phyloP scores from a whole-genome alignment of 768 basidiomycete species.

The Suillus occidentalis region DNA sequence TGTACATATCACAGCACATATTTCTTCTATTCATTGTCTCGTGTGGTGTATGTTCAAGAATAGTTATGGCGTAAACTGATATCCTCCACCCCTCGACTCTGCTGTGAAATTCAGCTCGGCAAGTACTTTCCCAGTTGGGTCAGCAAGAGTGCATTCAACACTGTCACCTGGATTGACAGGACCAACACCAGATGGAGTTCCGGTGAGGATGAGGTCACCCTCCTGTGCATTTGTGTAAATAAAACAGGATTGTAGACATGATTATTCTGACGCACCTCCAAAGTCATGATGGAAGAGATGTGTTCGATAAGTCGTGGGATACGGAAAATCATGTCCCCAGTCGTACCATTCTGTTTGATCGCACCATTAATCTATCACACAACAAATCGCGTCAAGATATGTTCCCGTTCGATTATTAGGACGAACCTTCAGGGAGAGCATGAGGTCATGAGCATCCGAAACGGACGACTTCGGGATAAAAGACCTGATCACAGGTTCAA shows the following conservation, averaged over 20 bases:
- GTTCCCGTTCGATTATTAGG: neutral
- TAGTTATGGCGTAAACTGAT: conserved; percentile 44
- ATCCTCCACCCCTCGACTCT: conserved; percentile 68
- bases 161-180: conserved; percentile 73
- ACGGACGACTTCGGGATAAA: conserved; percentile 80
- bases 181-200: conserved; percentile 91
- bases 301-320: conserved; percentile 89
- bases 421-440: conserved; percentile 70
- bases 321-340: conserved; percentile 88
- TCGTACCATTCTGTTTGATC: conserved; percentile 82
- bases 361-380: conserved; percentile 74
- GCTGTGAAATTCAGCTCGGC: conserved; percentile 65
- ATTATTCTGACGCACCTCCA: conserved; percentile 61
- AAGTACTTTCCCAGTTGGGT: conserved; percentile 54
- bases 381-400: neutral
- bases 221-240: conserved; percentile 48
- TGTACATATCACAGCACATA: conserved; percentile 4
- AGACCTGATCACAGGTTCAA: conserved; percentile 41
- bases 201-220: conserved; percentile 88
- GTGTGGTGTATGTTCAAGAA: conserved; percentile 2
- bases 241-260: neutral
- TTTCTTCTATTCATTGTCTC: neutral
- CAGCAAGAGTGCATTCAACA: conserved; percentile 70
- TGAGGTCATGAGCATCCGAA: conserved; percentile 71
- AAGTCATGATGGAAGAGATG: conserved; percentile 92